Conservation (phyloP, 1,284 basidiomycete species). For the Tylopilus orsonianus region DNA sequence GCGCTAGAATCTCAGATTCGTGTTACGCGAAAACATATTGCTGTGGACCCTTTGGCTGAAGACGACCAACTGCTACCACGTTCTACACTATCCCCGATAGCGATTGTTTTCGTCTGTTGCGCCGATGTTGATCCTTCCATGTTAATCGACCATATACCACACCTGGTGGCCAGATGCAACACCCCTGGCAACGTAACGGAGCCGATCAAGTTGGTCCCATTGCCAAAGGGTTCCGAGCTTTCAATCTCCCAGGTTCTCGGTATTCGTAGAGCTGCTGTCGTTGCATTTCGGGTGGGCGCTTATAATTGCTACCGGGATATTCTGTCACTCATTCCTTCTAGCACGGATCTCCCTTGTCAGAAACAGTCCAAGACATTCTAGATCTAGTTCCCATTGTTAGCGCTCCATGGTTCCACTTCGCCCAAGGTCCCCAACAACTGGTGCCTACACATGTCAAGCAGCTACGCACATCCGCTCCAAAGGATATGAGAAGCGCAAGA, state of each 20-base stretch:
- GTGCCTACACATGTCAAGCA: conserved; percentile 85
- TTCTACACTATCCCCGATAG: conserved; percentile 29
- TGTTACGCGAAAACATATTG: conserved; percentile 32
- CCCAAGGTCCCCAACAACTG: conserved; percentile 32
- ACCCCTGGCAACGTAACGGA: conserved; percentile 35
- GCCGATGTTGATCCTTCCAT: conserved; percentile 72
- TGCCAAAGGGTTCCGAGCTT: conserved; percentile 71
- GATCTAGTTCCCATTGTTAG: conserved; percentile 49
- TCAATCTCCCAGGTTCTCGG: conserved; percentile 64
- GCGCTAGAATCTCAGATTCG: conserved; percentile 61
- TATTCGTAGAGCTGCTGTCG: conserved; percentile 65
- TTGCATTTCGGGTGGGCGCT: conserved; percentile 57
- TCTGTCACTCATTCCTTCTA: conserved; percentile 22
- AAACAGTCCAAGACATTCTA: conserved; percentile 41
- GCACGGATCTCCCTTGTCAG: conserved; percentile 42
- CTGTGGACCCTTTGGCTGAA: conserved; percentile 7
- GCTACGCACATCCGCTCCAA: conserved; percentile 76
- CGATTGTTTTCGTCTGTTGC: conserved; percentile 65
- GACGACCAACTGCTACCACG: conserved; percentile 21
- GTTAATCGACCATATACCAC: conserved; percentile 69
- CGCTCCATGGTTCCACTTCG: conserved; percentile 60
- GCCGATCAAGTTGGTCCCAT: conserved; percentile 59
- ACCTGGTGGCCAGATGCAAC: conserved; percentile 73
- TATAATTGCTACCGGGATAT: background rate
- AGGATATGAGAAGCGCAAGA: conserved; percentile 75